Base-by-base conservation (phyloP, 2,329 filamentous ascomycete genomes). In the Boeremia lycopersici region DNA sequence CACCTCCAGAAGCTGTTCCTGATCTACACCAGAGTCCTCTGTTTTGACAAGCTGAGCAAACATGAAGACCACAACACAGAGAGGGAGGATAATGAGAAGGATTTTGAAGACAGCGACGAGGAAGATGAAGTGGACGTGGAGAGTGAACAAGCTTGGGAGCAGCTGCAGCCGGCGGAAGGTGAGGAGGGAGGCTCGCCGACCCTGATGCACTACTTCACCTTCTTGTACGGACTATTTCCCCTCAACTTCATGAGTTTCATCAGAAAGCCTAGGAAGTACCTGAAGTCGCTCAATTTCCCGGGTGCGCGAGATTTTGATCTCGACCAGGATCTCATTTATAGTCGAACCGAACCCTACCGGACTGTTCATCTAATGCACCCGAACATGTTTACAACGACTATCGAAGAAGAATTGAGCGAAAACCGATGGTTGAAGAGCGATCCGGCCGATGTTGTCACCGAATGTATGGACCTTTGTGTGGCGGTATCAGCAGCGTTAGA, bases 191-290 rank as follows among this genome's bases (percentile, higher is more conserved):
- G 59, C 8, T 78, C 82, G 3, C 84, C 91, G 2, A 87, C 90
- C 56, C 80, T 93, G 1, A 76, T 87, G 48, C 85, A 87, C 63
- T 93, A 91, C 73, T 95, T 92, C 65, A 93, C 89, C 2, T 88
- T 92, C 25, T 79, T 95, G 0, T 95, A 95, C 63, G 91, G 90
- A 0, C 77, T 95, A 4, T 95, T 93, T 60, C 90, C 90, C 1
- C 84, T 93, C 68, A 93, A 93, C 70, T 91, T 95, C 64, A 89
- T 91, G 84, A 89, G 88, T 73, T 95, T 93, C 69, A 89, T 95
- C 58, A 84, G 90, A 52, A 93, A 93, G 68, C 90, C 90, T 3
- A 86, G 91, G 62, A 85, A 88, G 60, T 93, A 89, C 68, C 78
- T 95, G 9, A 87, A 90, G 41, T 87, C 89, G 65, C 85, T 88